A percentile compares a stretch with the other conserved stretches of the same genome.
Evolutionary conservation across 768 basidiomycete genomes (phyloP).

Genomic region (Galerina marginata): DNA sequence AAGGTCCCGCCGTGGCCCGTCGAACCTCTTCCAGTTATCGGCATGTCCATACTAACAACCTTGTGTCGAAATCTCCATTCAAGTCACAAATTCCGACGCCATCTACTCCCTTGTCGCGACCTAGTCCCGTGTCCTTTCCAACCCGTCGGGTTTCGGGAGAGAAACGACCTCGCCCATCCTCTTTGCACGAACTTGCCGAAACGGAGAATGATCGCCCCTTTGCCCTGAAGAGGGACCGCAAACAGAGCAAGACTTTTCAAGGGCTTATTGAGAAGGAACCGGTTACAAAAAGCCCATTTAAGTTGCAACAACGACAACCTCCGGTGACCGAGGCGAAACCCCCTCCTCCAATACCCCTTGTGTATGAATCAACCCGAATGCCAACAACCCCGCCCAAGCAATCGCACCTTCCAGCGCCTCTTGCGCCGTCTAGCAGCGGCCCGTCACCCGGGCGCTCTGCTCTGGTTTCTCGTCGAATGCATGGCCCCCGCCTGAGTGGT

Average conservation of each 20-base stretch:
- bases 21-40: constrained; percentile 80
- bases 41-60: constrained; percentile 76
- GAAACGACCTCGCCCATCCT: constrained; percentile 75
- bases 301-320: constrained; percentile 30
- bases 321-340: constrained; percentile 30
- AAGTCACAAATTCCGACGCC: constrained; percentile 67
- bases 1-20: constrained; percentile 62
- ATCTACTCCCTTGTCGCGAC: constrained; percentile 42
- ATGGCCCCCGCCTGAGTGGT: constrained; percentile 72
- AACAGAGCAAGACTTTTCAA: constrained; percentile 77
- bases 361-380: constrained; percentile 21
- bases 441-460: constrained; percentile 68
- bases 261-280: constrained; percentile 76
- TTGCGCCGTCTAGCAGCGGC: constrained; percentile 24
- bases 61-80: constrained; percentile 89
- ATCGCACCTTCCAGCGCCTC: constrained; percentile 24
- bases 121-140: constrained; percentile 38
- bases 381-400: constrained; percentile 25
- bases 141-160: constrained; percentile 72
- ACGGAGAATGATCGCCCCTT: constrained; percentile 74
- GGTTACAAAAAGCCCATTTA: constrained; percentile 86
- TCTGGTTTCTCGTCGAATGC: constrained; percentile 73
- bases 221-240: constrained; percentile 70
- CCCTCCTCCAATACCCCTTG: constrained; percentile 29
- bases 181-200: constrained; percentile 73